Conservation (phyloP, 345 rosid species). For the Nasturtium officinale region DNA sequence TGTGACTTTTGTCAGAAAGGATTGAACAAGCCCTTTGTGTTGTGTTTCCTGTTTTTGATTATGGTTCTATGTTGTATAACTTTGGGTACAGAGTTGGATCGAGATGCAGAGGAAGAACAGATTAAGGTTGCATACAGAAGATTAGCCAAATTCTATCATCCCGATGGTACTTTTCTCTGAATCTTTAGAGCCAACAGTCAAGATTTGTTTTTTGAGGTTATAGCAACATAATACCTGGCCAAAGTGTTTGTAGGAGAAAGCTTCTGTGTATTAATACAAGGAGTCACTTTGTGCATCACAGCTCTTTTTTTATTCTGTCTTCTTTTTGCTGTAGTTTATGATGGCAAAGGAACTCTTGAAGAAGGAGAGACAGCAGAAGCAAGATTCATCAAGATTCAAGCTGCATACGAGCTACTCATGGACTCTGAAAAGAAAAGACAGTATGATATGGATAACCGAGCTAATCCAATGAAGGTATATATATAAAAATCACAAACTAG, state of each 20-base stretch:
- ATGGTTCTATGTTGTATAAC: conserved; percentile 12
- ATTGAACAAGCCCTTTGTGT: neutral
- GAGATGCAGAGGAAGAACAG: conserved; percentile 83
- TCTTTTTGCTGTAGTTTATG: conserved; percentile 58
- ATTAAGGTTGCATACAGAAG: conserved; percentile 86
- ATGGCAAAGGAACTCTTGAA: conserved; percentile 88
- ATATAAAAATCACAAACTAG: neutral
- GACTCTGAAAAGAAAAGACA: conserved; percentile 70
- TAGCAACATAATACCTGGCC: too few relatives aligned
- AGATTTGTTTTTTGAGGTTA: neutral
- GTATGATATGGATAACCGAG: conserved; percentile 80
- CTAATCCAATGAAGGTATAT: conserved; percentile 87
- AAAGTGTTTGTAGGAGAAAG: neutral
- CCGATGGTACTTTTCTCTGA: conserved; percentile 65
- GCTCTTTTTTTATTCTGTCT: conserved; percentile 9
- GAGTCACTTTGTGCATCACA: neutral
- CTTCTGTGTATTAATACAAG: neutral
- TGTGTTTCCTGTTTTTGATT: neutral
- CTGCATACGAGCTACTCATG: conserved; percentile 92
- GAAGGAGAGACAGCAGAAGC: conserved; percentile 96
- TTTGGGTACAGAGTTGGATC: conserved; percentile 64
- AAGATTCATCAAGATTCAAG: conserved; percentile 97
- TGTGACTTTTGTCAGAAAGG: conserved; percentile 13
- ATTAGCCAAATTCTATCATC: conserved; percentile 91
- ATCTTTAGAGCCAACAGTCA: neutral